Base-by-base conservation (phyloP, 2,329 filamentous ascomycete species). In the Colletotrichum tamarilloi region DNA sequence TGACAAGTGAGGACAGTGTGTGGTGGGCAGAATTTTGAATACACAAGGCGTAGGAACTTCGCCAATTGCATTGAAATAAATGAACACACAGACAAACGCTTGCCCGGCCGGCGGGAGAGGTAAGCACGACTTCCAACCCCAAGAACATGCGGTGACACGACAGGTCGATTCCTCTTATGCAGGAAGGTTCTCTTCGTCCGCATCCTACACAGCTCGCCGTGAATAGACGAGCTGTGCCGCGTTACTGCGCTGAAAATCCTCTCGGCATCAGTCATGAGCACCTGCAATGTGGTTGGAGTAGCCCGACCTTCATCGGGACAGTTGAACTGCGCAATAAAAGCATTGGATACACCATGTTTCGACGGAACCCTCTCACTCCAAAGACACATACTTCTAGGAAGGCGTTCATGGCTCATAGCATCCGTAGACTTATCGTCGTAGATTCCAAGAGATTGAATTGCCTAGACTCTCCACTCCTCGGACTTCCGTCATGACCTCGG, bases 401-500 rank as follows among this genome's bases (percentile, higher is more conserved):
- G 32, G 38, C 2, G 14, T 42, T 42, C 12, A 6, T 46, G 42
- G 7, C 4, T 46, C 42, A 46, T n/a, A 46, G 42, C 19, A 46
- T 46, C 42, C 19, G 19, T n/a, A n/a, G 19, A n/a, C 42, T 49
- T 11, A 11, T 5, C 19, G 19, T 49, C 19, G 19, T n/a, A n/a
- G 19, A 49, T 19, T 49, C 42, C 3, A 19, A 8, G 7, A 49
- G 4, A n/a, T 49, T 49, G 42, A 49, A 49, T 14, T n/a, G 30
- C 14, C 22, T 35, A 8, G 3, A 9, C 8, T 49, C 19, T 49
- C 42, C 22, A 22, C 14, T 19, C 22, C 26, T 65, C 55, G 60
- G 60, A 70, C 32, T 56, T 65, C 59, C 55, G 56, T 49, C 30
- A 49, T 22, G 38, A 57, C 55, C 67, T 73, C 70, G 71, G 67